phyloP scores from a whole-genome alignment of 352 stramenopile species.

The Globisporangium perplexum region DNA sequence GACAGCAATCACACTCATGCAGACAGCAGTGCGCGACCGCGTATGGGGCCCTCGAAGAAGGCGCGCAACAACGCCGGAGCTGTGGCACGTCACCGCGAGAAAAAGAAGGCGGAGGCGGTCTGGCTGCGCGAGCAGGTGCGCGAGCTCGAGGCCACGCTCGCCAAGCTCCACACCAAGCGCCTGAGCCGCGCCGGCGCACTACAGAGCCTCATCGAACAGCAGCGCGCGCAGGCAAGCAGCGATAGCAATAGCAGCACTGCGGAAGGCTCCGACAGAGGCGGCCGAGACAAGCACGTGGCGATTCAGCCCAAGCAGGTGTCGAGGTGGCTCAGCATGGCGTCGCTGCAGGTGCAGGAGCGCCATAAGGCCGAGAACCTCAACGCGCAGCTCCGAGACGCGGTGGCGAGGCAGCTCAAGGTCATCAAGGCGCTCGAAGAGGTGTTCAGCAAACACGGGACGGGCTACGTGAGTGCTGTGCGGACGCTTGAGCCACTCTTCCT shows the following conservation, averaged over 20 bases:
- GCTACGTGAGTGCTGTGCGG: slow-evolving; percentile 9
- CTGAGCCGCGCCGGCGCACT: not conserved
- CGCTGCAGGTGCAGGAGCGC: slow-evolving; percentile 32
- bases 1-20: not conserved
- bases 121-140: slow-evolving; percentile 6
- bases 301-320: slow-evolving; percentile 18
- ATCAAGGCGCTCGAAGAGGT: slow-evolving; percentile 32
- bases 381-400: slow-evolving; percentile 27
- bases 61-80: slow-evolving; percentile 10
- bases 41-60: not conserved
- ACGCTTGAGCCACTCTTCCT: not conserved
- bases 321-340: slow-evolving; percentile 38
- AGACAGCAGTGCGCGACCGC: not conserved
- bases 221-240: not conserved
- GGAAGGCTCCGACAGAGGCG: too few relatives aligned
- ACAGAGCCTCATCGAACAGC: slow-evolving; percentile 7
- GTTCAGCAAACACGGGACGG: slow-evolving; percentile 16
- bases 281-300: not conserved
- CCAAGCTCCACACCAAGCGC: slow-evolving; percentile 1
- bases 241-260: too few relatives aligned
- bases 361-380: slow-evolving; percentile 39
- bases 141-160: slow-evolving; percentile 10
- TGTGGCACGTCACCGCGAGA: slow-evolving; percentile 10
- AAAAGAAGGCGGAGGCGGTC: slow-evolving; percentile 8
- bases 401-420: slow-evolving; percentile 38